phyloP scores from a whole-genome alignment of 78 protist genomes.

The Cyanophora paradoxa region DNA sequence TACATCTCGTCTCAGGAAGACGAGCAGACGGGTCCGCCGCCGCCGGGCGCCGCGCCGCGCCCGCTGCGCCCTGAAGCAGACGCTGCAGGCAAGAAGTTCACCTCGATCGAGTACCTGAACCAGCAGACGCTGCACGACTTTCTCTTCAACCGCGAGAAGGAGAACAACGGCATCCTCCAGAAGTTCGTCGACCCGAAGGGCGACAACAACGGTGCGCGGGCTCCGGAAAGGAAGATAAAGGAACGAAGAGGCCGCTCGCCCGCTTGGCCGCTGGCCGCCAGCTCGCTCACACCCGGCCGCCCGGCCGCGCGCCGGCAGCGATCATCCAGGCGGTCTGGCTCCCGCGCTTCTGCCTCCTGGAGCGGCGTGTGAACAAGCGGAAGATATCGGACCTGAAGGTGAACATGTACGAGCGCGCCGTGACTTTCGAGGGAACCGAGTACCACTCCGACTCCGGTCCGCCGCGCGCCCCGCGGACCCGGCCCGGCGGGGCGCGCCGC shows the following conservation, averaged over 20 bases:
- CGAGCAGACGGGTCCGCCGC: background rate
- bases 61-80: no score
- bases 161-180: slow-evolving; percentile 21
- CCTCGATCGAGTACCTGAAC: slow-evolving; percentile 23
- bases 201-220: background rate
- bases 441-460: background rate
- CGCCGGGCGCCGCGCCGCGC: no score
- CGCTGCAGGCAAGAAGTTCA: no score
- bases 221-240: no score
- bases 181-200: slow-evolving; percentile 19
- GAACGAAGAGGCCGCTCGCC: no score
- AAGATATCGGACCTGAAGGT: background rate
- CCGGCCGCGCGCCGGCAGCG: no score
- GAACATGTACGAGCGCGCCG: slow-evolving; percentile 4
- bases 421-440: slow-evolving; percentile 18
- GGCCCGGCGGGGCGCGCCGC: no score
- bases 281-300: no score
- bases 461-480: no score
- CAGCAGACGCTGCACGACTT: slow-evolving; percentile 9
- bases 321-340: slow-evolving; percentile 13
- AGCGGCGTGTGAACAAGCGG: background rate
- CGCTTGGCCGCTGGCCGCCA: no score
- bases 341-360: slow-evolving; percentile 1
- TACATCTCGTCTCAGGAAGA: slow-evolving; percentile 1
- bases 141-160: slow-evolving; percentile 14